These are phyloP conservation scores for Berberis thunbergii DNA, from an alignment of 164 flowering plant genomes.

Conservation along the genomic window DNA sequence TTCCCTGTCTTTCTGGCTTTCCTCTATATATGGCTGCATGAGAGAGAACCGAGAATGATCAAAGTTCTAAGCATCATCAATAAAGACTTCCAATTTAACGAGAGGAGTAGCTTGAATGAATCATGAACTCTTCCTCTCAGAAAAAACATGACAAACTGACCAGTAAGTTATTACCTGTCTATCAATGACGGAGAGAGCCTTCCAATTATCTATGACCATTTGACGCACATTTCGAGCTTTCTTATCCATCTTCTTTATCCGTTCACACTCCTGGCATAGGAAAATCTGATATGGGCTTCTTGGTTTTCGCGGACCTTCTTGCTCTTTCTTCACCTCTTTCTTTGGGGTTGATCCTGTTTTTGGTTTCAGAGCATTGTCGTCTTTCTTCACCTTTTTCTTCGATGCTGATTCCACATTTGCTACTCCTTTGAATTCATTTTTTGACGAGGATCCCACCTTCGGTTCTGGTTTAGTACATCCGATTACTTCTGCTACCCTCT, in stretches of 20 bases:
- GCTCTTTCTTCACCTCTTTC: slow-evolving; percentile 12
- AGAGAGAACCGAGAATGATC: neutral
- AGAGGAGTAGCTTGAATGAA: neutral
- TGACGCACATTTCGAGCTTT: slow-evolving; percentile 11
- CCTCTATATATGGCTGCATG: slow-evolving; percentile 33
- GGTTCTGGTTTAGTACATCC: neutral
- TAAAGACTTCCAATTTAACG: too few relatives aligned
- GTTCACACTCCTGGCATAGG: slow-evolving; percentile 19
- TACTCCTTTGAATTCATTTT: neutral
- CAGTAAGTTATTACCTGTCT: slow-evolving; percentile 15
- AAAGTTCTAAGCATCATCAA: too few relatives aligned
- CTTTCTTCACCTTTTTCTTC: neutral
- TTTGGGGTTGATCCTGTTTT: slow-evolving; percentile 1
- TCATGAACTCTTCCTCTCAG: neutral
- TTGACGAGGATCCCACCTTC: neutral
- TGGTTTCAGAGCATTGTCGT: neutral
- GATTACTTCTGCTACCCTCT: neutral
- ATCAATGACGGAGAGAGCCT: slow-evolving; percentile 22
- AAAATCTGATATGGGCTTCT: slow-evolving; percentile 28
- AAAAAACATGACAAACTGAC: neutral
- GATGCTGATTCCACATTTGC: neutral
- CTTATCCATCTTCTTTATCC: slow-evolving; percentile 21
- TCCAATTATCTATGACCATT: slow-evolving; percentile 29
- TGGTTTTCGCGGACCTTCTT: slow-evolving; percentile 13
- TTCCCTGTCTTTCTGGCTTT: slow-evolving; percentile 27